phyloP scores from a whole-genome alignment of 345 rosid genomes.

The Eucalyptus marginata region DNA sequence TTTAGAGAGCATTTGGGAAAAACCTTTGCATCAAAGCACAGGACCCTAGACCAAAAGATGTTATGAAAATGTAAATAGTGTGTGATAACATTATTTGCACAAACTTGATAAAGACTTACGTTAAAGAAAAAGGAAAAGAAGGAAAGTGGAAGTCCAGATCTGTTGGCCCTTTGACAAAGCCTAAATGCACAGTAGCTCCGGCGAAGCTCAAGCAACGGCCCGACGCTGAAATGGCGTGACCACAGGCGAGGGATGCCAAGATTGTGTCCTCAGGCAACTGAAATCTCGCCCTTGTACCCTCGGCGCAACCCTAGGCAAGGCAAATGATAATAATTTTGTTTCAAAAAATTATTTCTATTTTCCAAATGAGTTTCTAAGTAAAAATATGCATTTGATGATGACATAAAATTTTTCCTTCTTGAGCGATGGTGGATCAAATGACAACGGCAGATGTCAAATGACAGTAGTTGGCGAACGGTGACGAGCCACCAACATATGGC shows the following conservation, averaged over 20 bases:
- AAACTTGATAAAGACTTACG: background rate
- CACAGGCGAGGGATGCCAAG: background rate
- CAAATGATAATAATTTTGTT: too few relatives aligned
- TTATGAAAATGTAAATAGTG: background rate
- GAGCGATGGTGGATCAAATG: too few relatives aligned
- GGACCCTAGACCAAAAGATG: background rate
- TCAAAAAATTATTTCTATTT: too few relatives aligned
- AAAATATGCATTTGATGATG: fast-evolving
- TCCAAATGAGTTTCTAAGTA: fast-evolving
- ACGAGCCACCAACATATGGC: fast-evolving
- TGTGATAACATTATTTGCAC: background rate
- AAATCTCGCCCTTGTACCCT: background rate
- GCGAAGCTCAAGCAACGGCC: background rate
- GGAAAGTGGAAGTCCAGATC: too few relatives aligned
- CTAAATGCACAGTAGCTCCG: background rate
- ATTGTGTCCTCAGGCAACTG: background rate
- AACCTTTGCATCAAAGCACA: background rate
- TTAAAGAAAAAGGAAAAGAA: too few relatives aligned
- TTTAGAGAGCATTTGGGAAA: background rate
- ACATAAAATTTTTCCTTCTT: too few relatives aligned
- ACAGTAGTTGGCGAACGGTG: fast-evolving
- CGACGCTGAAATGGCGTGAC: background rate
- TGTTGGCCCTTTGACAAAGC: background rate
- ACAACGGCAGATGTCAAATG: too few relatives aligned
- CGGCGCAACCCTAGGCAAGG: background rate